Conservation (phyloP, 2,329 filamentous ascomycete genomes). For the Sarocladiaceae sp. region DNA sequence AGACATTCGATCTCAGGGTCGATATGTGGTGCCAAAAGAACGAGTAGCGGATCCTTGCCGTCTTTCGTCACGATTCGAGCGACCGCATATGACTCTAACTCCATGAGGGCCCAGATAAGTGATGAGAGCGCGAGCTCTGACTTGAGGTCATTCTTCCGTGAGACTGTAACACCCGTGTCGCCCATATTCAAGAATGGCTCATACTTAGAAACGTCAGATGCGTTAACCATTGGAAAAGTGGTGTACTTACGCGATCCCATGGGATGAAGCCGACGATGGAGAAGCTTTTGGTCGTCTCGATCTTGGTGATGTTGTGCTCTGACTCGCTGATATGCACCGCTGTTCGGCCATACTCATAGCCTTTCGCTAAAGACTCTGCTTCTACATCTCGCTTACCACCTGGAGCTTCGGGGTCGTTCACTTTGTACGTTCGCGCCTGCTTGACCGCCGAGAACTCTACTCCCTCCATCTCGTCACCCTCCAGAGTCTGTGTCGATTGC, state of each 20-base stretch:
- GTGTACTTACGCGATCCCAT: conserved; percentile 52
- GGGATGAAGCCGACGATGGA: conserved; percentile 84
- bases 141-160: conserved; percentile 68
- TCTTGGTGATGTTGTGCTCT: conserved; percentile 81
- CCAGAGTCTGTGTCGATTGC: conserved; percentile 46
- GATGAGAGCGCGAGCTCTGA: conserved; percentile 82
- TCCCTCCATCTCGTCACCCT: conserved; percentile 41
- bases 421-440: conserved; percentile 70
- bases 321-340: conserved; percentile 83
- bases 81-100: conserved; percentile 79
- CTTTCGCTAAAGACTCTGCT: conserved; percentile 79
- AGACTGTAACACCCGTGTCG: conserved; percentile 69
- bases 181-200: conserved; percentile 83
- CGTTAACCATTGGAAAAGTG: background rate
- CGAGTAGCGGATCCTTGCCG: conserved; percentile 66
- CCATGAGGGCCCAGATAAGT: conserved; percentile 78
- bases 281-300: conserved; percentile 69
- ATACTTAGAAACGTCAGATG: too few species aligned
- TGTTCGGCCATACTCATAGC: conserved; percentile 88
- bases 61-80: conserved; percentile 82
- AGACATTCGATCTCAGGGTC: conserved; percentile 77
- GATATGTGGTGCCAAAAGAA: conserved; percentile 75
- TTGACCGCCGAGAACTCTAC: conserved; percentile 64
- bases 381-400: conserved; percentile 79
- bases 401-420: conserved; percentile 66